phyloP scores from a whole-genome alignment of 1,139 yeast species.

The Diutina mesorugosa region DNA sequence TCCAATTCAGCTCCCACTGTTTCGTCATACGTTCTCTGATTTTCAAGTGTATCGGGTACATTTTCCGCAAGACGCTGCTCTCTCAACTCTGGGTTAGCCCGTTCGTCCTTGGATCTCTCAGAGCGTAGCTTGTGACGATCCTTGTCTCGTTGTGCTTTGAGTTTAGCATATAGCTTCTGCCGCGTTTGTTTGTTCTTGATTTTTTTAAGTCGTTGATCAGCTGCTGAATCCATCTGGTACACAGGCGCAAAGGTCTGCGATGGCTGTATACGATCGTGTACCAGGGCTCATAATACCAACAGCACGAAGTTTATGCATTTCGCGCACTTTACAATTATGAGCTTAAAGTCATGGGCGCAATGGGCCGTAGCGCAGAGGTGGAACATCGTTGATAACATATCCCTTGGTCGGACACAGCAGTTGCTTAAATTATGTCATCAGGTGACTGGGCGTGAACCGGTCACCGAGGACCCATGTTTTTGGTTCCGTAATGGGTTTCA shows the following conservation, averaged over 20 bases:
- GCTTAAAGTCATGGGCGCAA: not conserved
- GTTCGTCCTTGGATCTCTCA: conserved; percentile 73
- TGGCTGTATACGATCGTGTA: not conserved
- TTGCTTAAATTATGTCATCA: not conserved
- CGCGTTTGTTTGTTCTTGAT: conserved; percentile 70
- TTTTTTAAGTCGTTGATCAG: conserved; percentile 13
- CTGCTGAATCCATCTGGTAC: not conserved
- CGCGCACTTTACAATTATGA: not conserved
- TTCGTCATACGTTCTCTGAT: conserved; percentile 83
- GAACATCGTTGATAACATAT: not conserved
- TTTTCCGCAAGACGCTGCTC: conserved; percentile 70
- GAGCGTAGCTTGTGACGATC: conserved; percentile 65
- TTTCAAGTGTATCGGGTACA: conserved; percentile 80
- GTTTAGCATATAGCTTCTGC: conserved; percentile 62
- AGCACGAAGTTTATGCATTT: not conserved
- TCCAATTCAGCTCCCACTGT: conserved; percentile 64
- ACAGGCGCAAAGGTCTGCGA: not conserved
- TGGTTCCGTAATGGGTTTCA: conserved; percentile 16
- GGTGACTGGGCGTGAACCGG: not conserved
- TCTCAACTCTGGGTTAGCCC: conserved; percentile 66
- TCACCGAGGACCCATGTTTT: not conserved
- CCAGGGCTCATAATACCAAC: not conserved
- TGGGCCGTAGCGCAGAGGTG: not conserved
- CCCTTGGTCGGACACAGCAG: not conserved
- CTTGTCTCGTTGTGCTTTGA: conserved; percentile 66